A percentile compares a stretch with the other conserved stretches of the same genome.
phyloP scores from a whole-genome alignment of 2,329 filamentous ascomycete species.

The Westerdykella ornata region DNA sequence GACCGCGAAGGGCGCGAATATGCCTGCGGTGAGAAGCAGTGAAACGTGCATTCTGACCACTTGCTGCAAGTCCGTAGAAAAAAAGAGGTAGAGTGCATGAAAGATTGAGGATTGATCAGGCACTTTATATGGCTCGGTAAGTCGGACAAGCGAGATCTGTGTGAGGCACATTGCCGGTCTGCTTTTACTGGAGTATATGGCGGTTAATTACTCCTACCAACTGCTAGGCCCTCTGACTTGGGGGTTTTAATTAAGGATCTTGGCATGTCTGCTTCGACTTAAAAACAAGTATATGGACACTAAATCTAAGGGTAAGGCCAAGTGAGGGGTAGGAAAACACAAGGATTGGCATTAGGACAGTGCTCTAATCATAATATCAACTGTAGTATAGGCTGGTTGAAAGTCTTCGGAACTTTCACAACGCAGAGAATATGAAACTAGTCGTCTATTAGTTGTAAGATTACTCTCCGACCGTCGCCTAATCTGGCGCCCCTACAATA shows the following conservation, averaged over 20 bases:
- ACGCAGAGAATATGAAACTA: no score
- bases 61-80: no score
- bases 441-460: no score
- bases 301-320: not conserved
- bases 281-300: not conserved
- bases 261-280: not conserved
- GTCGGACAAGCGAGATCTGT: not conserved
- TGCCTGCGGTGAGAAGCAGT: slow-evolving; percentile 3
- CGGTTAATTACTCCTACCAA: not conserved
- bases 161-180: not conserved
- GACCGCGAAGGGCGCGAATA: slow-evolving; percentile 10
- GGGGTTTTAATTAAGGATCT: not conserved
- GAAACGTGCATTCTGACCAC: slow-evolving; percentile 6
- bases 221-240: not conserved
- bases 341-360: not conserved
- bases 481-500: no score
- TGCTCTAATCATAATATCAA: no score
- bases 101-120: not conserved
- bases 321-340: not conserved
- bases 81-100: no score
- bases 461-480: no score
- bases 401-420: no score
- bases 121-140: not conserved
- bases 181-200: not conserved
- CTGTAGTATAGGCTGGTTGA: no score